Evolutionary conservation across 169 alveolate species (phyloP).

Genomic region (Sarcocystis neurona): DNA sequence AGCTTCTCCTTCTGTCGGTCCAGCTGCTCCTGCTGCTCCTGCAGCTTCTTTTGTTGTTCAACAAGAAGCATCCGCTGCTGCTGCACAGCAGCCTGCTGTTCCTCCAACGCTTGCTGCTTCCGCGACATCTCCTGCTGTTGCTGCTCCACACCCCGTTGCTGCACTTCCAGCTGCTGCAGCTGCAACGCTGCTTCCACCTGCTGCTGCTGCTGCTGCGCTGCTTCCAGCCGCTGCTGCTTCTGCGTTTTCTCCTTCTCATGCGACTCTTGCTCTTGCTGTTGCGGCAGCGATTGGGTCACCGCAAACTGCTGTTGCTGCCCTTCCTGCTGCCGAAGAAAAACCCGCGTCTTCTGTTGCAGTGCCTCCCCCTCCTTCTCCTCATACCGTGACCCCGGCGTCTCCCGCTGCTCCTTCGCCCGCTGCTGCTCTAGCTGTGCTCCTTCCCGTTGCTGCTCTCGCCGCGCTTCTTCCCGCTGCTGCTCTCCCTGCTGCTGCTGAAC

Average conservation of each 20-base stretch:
- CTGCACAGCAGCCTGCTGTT: neutral
- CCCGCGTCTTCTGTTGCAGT: neutral
- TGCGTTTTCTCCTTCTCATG: too few species aligned
- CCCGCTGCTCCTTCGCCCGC: constrained; percentile 8
- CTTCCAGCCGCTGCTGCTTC: too few species aligned
- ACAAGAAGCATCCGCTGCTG: neutral
- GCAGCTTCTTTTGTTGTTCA: too few species aligned
- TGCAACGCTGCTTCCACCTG: too few species aligned
- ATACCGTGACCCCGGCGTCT: neutral
- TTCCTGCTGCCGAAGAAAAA: neutral
- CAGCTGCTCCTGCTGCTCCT: too few species aligned
- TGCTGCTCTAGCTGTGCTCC: neutral
- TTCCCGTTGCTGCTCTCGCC: neutral
- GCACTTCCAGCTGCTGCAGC: neutral
- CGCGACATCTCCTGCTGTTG: too few species aligned
- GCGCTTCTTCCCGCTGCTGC: neutral
- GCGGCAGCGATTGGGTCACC: neutral
- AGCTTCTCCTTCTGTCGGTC: too few species aligned
- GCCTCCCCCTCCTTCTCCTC: neutral
- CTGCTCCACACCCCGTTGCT: neutral
- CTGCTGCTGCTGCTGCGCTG: too few species aligned
- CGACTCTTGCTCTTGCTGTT: neutral
- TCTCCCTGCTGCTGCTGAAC: neutral
- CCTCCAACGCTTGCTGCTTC: too few species aligned
- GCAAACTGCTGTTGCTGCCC: neutral